Percentiles rank a stretch among this genome's conserved stretches.
phyloP scores from a whole-genome alignment of 2,329 filamentous ascomycete species.

The Calonectria pteridis region DNA sequence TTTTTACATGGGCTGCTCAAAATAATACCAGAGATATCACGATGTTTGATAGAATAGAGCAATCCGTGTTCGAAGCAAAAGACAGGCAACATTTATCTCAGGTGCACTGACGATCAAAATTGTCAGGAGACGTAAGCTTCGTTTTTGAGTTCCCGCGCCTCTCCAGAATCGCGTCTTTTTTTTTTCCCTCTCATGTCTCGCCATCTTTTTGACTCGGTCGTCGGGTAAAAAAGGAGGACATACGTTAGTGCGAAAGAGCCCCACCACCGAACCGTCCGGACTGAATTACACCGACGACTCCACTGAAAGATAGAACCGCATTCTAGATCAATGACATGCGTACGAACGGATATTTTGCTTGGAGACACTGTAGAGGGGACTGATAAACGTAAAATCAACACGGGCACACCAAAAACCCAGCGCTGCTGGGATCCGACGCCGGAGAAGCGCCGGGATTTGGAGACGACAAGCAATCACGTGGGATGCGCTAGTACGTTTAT shows the following conservation, averaged over 20 bases:
- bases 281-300: conserved; percentile 38
- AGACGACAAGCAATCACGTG: conserved; percentile 38
- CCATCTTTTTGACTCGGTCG: conserved; percentile 37
- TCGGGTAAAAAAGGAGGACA: conserved; percentile 44
- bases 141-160: not conserved
- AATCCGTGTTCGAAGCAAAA: conserved; percentile 29
- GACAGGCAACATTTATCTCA: conserved; percentile 6
- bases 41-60: conserved; percentile 38
- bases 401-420: not conserved
- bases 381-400: not conserved
- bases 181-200: conserved; percentile 17
- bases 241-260: conserved; percentile 31
- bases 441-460: conserved; percentile 26
- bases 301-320: conserved; percentile 15
- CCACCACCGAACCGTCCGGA: conserved; percentile 35
- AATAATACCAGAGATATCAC: conserved; percentile 37
- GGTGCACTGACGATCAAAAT: not conserved
- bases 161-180: not conserved
- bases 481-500: conserved; percentile 37
- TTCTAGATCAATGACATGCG: not conserved
- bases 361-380: not conserved
- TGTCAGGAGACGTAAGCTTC: conserved; percentile 1
- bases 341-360: not conserved
- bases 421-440: conserved; percentile 12
- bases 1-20: conserved; percentile 36